These are phyloP conservation scores for Silene coronaria DNA, from an alignment of 179 eudicot genomes.

Conservation along the genomic window DNA sequence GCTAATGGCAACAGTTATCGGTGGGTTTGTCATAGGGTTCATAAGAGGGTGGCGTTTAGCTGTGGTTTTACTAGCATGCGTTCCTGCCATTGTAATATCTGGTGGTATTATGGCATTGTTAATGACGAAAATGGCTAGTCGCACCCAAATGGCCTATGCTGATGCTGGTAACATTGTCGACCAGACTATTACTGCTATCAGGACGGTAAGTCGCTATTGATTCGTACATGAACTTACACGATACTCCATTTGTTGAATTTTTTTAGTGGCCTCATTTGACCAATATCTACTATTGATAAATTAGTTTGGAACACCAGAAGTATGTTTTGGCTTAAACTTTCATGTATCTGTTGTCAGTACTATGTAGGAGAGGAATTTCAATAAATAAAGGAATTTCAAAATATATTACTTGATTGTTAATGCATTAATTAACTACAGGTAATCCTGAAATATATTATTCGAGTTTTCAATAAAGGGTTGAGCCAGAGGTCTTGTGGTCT, in stretches of 20 bases:
- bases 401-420: too few relatives aligned
- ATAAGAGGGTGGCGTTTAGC: slow-evolving; percentile 75
- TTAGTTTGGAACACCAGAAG: background rate
- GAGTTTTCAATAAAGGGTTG: too few relatives aligned
- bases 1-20: slow-evolving; percentile 49
- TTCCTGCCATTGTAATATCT: slow-evolving; percentile 53
- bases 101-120: slow-evolving; percentile 53
- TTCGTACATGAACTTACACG: background rate
- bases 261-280: background rate
- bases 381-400: too few relatives aligned
- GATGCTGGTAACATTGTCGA: slow-evolving; percentile 83
- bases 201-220: slow-evolving; percentile 49
- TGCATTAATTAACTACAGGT: too few relatives aligned
- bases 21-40: slow-evolving; percentile 67
- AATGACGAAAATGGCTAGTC: slow-evolving; percentile 57
- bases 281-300: background rate
- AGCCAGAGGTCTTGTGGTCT: too few relatives aligned
- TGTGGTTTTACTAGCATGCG: slow-evolving; percentile 46
- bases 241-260: too few relatives aligned
- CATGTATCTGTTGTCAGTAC: too few relatives aligned
- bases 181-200: slow-evolving; percentile 66
- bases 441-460: too few relatives aligned
- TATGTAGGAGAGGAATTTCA: too few relatives aligned
- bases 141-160: slow-evolving; percentile 68
- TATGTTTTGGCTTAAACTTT: background rate